These are phyloP conservation scores for Apodospora peruviana DNA, from an alignment of 495 filamentous ascomycete genomes.

Conservation along the genomic window DNA sequence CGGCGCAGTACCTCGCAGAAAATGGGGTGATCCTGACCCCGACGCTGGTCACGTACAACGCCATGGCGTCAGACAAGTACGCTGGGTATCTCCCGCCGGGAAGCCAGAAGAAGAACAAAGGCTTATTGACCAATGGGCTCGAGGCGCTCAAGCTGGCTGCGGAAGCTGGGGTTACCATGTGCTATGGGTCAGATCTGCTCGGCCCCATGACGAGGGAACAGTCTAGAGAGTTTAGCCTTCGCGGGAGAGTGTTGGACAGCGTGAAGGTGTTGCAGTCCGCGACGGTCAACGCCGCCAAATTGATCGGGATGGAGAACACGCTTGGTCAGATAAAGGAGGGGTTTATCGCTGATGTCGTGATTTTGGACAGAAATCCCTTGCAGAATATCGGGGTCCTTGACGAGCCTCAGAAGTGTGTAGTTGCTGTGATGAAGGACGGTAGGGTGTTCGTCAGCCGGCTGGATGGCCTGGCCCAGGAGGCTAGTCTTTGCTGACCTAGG, in stretches of 20 bases:
- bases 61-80: slow-evolving; percentile 41
- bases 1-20: slow-evolving; percentile 42
- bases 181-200: slow-evolving; percentile 51
- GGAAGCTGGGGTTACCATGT: slow-evolving; percentile 47
- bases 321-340: slow-evolving; percentile 35
- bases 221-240: slow-evolving; percentile 44
- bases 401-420: neutral
- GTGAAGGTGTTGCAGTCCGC: slow-evolving; percentile 45
- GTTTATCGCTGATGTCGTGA: neutral
- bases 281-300: slow-evolving; percentile 45
- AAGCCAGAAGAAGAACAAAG: slow-evolving; percentile 38
- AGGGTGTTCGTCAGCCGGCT: neutral
- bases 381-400: neutral
- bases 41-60: slow-evolving; percentile 47
- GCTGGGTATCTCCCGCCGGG: slow-evolving; percentile 37
- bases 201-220: slow-evolving; percentile 41
- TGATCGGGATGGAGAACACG: slow-evolving; percentile 34
- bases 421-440: neutral
- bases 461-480: neutral
- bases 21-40: slow-evolving; percentile 46
- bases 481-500: neutral
- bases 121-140: slow-evolving; percentile 42
- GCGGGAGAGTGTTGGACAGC: slow-evolving; percentile 35
- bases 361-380: neutral
- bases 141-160: slow-evolving; percentile 37